phyloP scores from a whole-genome alignment of 1,284 basidiomycete species.

The Stygiomarasmius scandens region DNA sequence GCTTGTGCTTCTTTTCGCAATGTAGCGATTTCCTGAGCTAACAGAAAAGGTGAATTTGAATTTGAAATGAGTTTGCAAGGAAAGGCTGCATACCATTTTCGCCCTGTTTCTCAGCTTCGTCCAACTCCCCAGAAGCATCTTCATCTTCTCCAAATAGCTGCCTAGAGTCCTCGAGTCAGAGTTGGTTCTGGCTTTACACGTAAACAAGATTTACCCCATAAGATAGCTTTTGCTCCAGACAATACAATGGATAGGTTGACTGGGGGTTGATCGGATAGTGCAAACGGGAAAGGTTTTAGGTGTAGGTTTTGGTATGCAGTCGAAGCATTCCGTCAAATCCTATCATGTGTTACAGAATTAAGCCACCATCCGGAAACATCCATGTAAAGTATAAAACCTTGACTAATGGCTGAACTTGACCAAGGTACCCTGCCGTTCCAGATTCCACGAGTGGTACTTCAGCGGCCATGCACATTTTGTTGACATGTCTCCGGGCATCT shows the following conservation, averaged over 20 bases:
- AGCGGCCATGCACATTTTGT: slow-evolving; percentile 95
- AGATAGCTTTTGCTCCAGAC: slow-evolving; percentile 99
- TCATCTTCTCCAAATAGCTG: slow-evolving; percentile 94
- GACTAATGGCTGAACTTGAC: slow-evolving; percentile 78
- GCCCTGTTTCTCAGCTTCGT: slow-evolving; percentile 85
- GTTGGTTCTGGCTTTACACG: not conserved
- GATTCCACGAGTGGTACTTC: slow-evolving; percentile 93
- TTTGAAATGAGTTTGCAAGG: not conserved
- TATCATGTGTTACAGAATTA: slow-evolving; percentile 31
- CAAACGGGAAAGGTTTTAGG: slow-evolving; percentile 97
- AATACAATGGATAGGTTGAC: slow-evolving; percentile 97
- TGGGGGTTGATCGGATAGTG: slow-evolving; percentile 97
- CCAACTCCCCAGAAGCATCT: slow-evolving; percentile 75
- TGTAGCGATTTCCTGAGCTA: slow-evolving; percentile 89
- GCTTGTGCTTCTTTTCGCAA: slow-evolving; percentile 89
- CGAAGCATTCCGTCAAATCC: slow-evolving; percentile 90
- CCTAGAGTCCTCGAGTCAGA: slow-evolving; percentile 42
- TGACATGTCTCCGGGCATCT: slow-evolving; percentile 93
- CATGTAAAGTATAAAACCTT: slow-evolving; percentile 50
- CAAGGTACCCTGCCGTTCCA: slow-evolving; percentile 94
- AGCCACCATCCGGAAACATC: not conserved
- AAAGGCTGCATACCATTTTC: slow-evolving; percentile 71
- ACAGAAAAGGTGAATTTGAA: slow-evolving; percentile 7
- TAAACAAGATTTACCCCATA: slow-evolving; percentile 68
- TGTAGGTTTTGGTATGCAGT: slow-evolving; percentile 86